Evolutionary conservation across 805 yeast genomes (phyloP), one percentile per base, ranked within the genome.

Genomic region (Pichia thaimueangensis): DNA sequence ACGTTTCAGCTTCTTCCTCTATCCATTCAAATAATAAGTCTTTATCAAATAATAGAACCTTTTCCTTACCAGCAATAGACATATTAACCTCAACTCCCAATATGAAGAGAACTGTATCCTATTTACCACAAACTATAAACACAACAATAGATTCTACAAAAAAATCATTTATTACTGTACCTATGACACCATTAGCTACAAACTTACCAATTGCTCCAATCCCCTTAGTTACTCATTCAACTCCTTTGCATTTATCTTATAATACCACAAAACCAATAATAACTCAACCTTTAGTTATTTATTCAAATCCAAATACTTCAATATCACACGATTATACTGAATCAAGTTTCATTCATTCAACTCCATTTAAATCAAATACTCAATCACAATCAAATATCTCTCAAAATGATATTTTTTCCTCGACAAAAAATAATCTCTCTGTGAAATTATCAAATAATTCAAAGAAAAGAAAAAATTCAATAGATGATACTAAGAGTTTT

Each of bases 401-500:
- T 10, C 19, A 25, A 21, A 37, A 7, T 29, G 27, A 16, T 6
- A 9, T 16, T 17, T 11, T 32, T n/a, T 32, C 10, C 22, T 30
- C 34, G 5, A 9, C 22, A 23, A 32, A 20, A 17, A 5, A 6
- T n/a, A 22, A 32, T 20, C 24, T 32, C 6, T 32, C 24, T 21
- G 7, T 5, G 21, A 37, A 13, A n/a, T 21, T 13, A 21, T 19
- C 13, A 29, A 19, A 29, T n/a, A 29, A 19, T 13, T 20, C 19
- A 10, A 33, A 30, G 17, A 50, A 43, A 19, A 48, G 39, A 29
- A 47, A 46, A 40, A 33, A 53, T n/a, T 53, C 58, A 16, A 45
- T 51, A 10, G 50, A 53, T 11, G 57, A 52, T 30, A 53, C 51
- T 29, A 70, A 69, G 50, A 59, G 72, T 16, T 85, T 80, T 64